phyloP scores from a whole-genome alignment of 352 stramenopile genomes.

The Phytophthora tentaculata region DNA sequence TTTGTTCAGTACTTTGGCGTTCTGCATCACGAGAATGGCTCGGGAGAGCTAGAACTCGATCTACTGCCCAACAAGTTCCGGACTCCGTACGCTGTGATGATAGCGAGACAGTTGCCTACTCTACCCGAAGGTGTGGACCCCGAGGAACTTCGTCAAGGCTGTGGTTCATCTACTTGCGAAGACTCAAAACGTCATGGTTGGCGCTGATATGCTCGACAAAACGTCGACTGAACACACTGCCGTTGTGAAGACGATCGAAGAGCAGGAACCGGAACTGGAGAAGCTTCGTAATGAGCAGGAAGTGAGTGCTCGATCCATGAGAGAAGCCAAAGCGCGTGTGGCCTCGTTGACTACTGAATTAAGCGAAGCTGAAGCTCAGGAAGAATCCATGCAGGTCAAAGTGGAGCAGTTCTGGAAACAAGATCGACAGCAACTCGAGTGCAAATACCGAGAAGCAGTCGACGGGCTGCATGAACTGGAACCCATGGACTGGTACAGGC shows the following conservation, averaged over 20 bases:
- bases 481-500: conserved; percentile 77
- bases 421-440: conserved; percentile 57
- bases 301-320: conserved; percentile 45
- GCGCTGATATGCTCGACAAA: conserved; percentile 66
- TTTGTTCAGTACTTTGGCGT: conserved; percentile 80
- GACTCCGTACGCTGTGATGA: conserved; percentile 82
- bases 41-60: conserved; percentile 70
- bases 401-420: conserved; percentile 82
- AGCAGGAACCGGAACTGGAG: conserved; percentile 42
- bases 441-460: conserved; percentile 71
- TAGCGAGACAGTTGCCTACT: conserved; percentile 70
- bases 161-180: conserved; percentile 80
- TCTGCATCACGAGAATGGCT: conserved; percentile 33
- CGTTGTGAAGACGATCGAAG: conserved; percentile 36
- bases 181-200: conserved; percentile 77
- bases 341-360: conserved; percentile 43
- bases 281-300: conserved; percentile 61
- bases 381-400: conserved; percentile 81
- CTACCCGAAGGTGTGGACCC: conserved; percentile 75
- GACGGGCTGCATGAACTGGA: conserved; percentile 54
- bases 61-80: conserved; percentile 71
- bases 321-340: conserved; percentile 40
- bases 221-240: conserved; percentile 47
- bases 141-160: conserved; percentile 73
- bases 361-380: conserved; percentile 51